Evolutionary conservation across 2,329 filamentous ascomycete genomes (phyloP).

Genomic region (Curvularia lunata): DNA sequence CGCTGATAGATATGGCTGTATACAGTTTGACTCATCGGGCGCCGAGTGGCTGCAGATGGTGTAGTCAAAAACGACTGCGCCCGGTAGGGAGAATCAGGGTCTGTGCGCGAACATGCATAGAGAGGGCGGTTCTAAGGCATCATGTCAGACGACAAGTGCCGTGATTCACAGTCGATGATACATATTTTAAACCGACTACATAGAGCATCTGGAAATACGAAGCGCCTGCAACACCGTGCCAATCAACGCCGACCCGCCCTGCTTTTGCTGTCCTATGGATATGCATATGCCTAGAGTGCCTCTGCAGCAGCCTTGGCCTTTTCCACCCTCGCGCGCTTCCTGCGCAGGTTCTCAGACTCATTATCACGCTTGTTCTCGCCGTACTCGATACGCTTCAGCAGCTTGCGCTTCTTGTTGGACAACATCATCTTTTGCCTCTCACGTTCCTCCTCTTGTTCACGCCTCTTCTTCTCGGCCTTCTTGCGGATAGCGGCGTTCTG

Average conservation of each 20-base stretch:
- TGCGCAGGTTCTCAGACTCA: constrained; percentile 83
- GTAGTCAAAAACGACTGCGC: background rate
- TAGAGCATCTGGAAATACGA: constrained; percentile 12
- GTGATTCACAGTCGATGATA: background rate
- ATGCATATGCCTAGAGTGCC: constrained; percentile 21
- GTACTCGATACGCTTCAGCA: constrained; percentile 97
- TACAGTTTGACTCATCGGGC: constrained; percentile 6
- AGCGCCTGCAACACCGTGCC: constrained; percentile 20
- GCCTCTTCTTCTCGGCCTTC: constrained; percentile 64
- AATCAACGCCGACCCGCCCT: constrained; percentile 22
- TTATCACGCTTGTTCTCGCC: constrained; percentile 92
- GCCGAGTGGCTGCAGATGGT: background rate
- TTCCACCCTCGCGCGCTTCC: constrained; percentile 91
- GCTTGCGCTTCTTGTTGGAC: constrained; percentile 95
- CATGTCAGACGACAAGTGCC: background rate
- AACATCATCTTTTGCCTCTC: constrained; percentile 98
- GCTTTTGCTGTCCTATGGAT: constrained; percentile 21
- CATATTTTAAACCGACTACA: constrained; percentile 9
- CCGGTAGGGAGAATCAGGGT: background rate
- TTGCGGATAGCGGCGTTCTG: constrained; percentile 75
- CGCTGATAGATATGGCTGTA: background rate
- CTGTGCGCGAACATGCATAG: background rate
- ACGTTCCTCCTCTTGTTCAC: constrained; percentile 80
- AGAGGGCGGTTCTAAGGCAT: background rate
- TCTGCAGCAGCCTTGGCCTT: constrained; percentile 52